Percentiles rank a stretch among this genome's conserved stretches.
Conservation (phyloP, 2,329 filamentous ascomycete species). For the Ascosphaera aggregata region DNA sequence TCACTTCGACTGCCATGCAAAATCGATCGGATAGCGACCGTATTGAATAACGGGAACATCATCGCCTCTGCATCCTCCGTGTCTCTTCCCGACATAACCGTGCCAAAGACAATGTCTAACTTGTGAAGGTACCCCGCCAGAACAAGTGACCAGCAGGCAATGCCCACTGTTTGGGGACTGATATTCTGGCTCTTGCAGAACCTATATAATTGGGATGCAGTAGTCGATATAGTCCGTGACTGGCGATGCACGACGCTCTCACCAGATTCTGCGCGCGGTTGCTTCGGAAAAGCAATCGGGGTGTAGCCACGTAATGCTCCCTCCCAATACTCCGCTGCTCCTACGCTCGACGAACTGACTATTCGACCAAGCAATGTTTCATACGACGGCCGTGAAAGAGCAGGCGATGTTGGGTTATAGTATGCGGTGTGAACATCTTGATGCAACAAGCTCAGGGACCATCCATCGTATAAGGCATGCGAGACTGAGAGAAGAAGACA, state of each 20-base stretch:
- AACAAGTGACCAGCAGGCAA: constrained; percentile 51
- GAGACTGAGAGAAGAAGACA: constrained; percentile 35
- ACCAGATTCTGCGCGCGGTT: constrained; percentile 5
- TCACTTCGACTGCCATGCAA: constrained; percentile 42
- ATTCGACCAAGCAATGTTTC: constrained; percentile 32
- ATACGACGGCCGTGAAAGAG: constrained; percentile 27
- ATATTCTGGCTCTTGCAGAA: constrained; percentile 45
- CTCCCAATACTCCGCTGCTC: constrained; percentile 41
- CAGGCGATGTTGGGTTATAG: constrained; percentile 32
- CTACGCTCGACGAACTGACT: constrained; percentile 23
- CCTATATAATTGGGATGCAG: constrained; percentile 19
- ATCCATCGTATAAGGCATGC: constrained; percentile 70
- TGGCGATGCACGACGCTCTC: constrained; percentile 9
- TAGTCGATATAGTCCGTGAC: constrained; percentile 11
- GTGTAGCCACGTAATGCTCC: constrained; percentile 35
- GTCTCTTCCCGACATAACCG: constrained; percentile 68
- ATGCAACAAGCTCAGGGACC: constrained; percentile 43
- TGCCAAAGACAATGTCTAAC: constrained; percentile 60
- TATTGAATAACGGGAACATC: constrained; percentile 85
- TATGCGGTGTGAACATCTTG: constrained; percentile 31
- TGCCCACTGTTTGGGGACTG: constrained; percentile 54
- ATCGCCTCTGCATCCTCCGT: constrained; percentile 41
- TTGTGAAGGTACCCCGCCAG: constrained; percentile 38
- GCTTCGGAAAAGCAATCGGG: constrained; percentile 17
- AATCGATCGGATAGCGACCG: constrained; percentile 48